Percentiles rank a stretch among this genome's conserved stretches.
phyloP scores from a whole-genome alignment of 495 filamentous ascomycete genomes.

The Penicillium goetzii region DNA sequence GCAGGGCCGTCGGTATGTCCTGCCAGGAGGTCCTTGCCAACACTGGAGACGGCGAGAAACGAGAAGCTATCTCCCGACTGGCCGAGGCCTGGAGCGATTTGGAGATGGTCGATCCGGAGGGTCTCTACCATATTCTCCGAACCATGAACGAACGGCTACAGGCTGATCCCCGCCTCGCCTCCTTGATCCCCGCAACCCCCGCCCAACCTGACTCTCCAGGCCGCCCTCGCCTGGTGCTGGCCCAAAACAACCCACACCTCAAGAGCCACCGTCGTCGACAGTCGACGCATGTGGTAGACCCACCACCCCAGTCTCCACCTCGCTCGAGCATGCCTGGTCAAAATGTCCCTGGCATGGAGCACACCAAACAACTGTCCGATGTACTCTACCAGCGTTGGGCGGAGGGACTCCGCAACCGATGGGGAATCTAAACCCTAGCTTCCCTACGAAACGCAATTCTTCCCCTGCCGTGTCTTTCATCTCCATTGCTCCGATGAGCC shows the following conservation, averaged over 20 bases:
- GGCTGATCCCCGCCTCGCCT: constrained; percentile 56
- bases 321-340: constrained; percentile 50
- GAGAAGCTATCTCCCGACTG: constrained; percentile 78
- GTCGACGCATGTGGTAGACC: constrained; percentile 47
- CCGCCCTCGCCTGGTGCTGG: constrained; percentile 70
- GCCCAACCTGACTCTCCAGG: constrained; percentile 48
- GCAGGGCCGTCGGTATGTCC: constrained; percentile 74
- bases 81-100: constrained; percentile 83
- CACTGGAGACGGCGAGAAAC: constrained; percentile 71
- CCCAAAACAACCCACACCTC: constrained; percentile 83
- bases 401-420: constrained; percentile 78
- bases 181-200: constrained; percentile 45
- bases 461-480: not conserved
- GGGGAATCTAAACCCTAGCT: constrained; percentile 56
- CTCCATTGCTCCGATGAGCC: not conserved
- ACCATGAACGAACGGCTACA: constrained; percentile 65
- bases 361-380: constrained; percentile 85
- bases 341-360: constrained; percentile 78
- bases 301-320: constrained; percentile 37
- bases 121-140: constrained; percentile 80
- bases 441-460: not conserved
- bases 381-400: constrained; percentile 89
- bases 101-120: constrained; percentile 88
- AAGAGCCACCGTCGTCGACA: constrained; percentile 75
- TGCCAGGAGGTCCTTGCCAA: constrained; percentile 83